These are phyloP conservation scores for Populus pruinosa DNA, from an alignment of 345 rosid genomes.

Conservation along the genomic window DNA sequence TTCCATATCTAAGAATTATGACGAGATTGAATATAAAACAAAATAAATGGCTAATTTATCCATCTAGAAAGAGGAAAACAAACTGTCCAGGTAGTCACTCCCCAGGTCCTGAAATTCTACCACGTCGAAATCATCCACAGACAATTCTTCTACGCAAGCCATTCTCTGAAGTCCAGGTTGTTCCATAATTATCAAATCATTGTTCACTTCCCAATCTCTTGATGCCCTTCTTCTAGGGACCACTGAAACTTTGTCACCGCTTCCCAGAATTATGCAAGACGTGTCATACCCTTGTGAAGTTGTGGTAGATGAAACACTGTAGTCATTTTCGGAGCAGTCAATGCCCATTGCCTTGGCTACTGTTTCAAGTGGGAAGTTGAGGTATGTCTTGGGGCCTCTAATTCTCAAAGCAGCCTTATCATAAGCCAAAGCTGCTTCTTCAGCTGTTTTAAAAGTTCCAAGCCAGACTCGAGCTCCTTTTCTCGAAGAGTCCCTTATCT, in stretches of 20 bases:
- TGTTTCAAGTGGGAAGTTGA: conserved; percentile 61
- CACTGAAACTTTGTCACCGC: neutral
- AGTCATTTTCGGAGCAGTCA: conserved; percentile 18
- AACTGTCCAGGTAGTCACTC: conserved; percentile 59
- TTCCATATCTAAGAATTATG: too few species aligned
- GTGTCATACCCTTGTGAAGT: neutral
- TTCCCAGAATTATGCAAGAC: conserved; percentile 1
- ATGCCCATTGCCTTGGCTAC: conserved; percentile 42
- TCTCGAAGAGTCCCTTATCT: conserved; percentile 69
- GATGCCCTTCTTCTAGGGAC: conserved; percentile 18
- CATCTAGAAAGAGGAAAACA: conserved; percentile 52
- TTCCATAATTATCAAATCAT: conserved; percentile 12
- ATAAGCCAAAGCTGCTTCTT: conserved; percentile 87
- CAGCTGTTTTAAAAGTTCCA: conserved; percentile 81
- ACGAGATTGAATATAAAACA: too few species aligned
- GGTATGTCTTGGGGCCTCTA: conserved; percentile 64
- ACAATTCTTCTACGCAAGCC: conserved; percentile 15
- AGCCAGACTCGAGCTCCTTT: conserved; percentile 85
- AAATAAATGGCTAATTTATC: neutral
- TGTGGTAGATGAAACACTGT: neutral
- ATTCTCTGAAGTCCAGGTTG: conserved; percentile 39
- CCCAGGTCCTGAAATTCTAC: conserved; percentile 70
- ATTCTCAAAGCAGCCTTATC: conserved; percentile 85
- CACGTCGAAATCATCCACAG: conserved; percentile 35
- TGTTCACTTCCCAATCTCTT: conserved; percentile 27